Percentiles rank a stretch among this genome's conserved stretches.
Evolutionary conservation across 345 rosid genomes (phyloP).

Genomic region (Salix arbutifolia): DNA sequence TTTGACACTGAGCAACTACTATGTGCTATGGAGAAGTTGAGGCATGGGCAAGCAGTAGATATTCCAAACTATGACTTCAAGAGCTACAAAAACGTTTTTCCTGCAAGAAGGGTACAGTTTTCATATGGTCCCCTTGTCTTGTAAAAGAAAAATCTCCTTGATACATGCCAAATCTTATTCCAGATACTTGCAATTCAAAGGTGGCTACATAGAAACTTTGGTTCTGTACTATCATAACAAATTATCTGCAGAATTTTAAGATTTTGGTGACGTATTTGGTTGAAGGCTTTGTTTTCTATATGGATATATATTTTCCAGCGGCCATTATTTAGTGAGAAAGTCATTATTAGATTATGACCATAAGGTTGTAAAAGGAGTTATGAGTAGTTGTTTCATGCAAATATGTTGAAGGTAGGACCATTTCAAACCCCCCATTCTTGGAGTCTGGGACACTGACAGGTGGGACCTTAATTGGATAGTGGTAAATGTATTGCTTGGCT

Average conservation of each 20-base stretch:
- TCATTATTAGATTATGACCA: background rate
- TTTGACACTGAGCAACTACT: conserved; percentile 78
- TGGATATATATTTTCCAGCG: background rate
- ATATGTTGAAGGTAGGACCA: background rate
- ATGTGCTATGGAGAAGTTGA: conserved; percentile 78
- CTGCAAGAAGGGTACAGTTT: conserved; percentile 30
- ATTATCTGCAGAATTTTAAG: background rate
- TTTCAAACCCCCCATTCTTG: background rate
- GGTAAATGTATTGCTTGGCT: no score
- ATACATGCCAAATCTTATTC: background rate
- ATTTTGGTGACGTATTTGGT: background rate
- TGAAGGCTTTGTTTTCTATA: background rate
- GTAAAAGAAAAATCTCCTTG: background rate
- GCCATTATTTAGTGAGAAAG: background rate
- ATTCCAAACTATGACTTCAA: conserved; percentile 88
- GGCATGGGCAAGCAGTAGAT: conserved; percentile 87
- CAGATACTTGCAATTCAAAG: background rate
- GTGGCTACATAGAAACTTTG: background rate
- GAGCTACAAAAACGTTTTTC: conserved; percentile 48
- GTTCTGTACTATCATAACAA: background rate
- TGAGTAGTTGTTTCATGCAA: background rate
- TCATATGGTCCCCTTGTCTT: background rate
- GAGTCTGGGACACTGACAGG: background rate
- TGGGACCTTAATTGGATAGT: background rate
- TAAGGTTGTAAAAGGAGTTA: background rate